phyloP scores from a whole-genome alignment of 805 yeast species.

The Metschnikowia picachoensis region DNA sequence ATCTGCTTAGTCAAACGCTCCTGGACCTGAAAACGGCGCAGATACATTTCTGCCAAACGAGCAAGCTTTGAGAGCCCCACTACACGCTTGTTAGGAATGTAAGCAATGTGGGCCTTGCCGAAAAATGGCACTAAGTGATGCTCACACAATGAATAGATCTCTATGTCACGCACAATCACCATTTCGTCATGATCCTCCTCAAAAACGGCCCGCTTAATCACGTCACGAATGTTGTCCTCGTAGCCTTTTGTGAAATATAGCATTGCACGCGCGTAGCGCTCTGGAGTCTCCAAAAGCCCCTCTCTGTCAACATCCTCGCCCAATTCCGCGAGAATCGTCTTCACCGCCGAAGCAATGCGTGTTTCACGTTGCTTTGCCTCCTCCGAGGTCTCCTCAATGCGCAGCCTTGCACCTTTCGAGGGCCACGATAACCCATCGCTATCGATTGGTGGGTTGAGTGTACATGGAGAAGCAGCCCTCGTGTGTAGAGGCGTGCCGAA shows the following conservation, averaged over 20 bases:
- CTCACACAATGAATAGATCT: constrained; percentile 88
- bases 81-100: constrained; percentile 91
- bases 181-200: constrained; percentile 99
- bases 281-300: constrained; percentile 92
- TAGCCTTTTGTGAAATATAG: constrained; percentile 93
- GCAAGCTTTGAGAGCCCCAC: constrained; percentile 92
- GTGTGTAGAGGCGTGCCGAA: constrained; percentile 60
- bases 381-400: constrained; percentile 67
- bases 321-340: constrained; percentile 68
- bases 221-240: constrained; percentile 88
- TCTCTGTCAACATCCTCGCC: constrained; percentile 91
- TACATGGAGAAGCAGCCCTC: constrained; percentile 78
- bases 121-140: constrained; percentile 97
- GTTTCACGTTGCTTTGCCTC: constrained; percentile 63
- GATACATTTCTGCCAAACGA: constrained; percentile 93
- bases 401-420: constrained; percentile 70
- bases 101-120: constrained; percentile 97
- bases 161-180: constrained; percentile 96
- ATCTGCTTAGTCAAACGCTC: constrained; percentile 95
- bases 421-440: constrained; percentile 95
- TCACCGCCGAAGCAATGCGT: constrained; percentile 83
- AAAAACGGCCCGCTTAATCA: constrained; percentile 90
- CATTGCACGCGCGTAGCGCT: constrained; percentile 95
- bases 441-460: constrained; percentile 81
- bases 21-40: constrained; percentile 95